Conservation (phyloP, 2,329 filamentous ascomycete species). For the Dryadomyces sulphureus region DNA sequence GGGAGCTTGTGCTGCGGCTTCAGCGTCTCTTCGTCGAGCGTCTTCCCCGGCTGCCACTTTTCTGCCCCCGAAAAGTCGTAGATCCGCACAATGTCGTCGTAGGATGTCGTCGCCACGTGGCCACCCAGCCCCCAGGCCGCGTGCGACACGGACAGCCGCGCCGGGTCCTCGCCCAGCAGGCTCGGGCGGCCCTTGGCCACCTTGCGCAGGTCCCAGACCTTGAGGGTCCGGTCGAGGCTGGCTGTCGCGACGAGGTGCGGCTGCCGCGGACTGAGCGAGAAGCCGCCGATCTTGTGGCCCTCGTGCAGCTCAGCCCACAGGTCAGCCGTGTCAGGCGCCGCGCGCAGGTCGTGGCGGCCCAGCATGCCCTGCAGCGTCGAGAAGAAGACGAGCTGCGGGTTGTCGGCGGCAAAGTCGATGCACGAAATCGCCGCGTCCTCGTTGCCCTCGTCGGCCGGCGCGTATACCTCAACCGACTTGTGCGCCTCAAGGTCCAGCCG, state of each 20-base stretch:
- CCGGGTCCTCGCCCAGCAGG: slow-evolving; percentile 68
- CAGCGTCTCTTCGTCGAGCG: slow-evolving; percentile 46
- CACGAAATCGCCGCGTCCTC: slow-evolving; percentile 66
- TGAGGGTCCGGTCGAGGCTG: slow-evolving; percentile 75
- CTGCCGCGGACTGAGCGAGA: slow-evolving; percentile 65
- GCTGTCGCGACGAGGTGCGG: slow-evolving; percentile 80
- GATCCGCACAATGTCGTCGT: slow-evolving; percentile 91
- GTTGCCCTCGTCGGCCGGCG: slow-evolving; percentile 45
- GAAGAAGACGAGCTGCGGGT: slow-evolving; percentile 68
- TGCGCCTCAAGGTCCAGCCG: slow-evolving; percentile 73
- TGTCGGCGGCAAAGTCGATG: slow-evolving; percentile 58
- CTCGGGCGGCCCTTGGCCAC: slow-evolving; percentile 51
- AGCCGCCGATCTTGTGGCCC: slow-evolving; percentile 83
- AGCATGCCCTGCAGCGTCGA: slow-evolving; percentile 72
- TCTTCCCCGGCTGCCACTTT: slow-evolving; percentile 43
- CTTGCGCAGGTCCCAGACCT: slow-evolving; percentile 84
- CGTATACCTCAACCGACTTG: slow-evolving; percentile 67
- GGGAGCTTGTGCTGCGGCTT: slow-evolving; percentile 51
- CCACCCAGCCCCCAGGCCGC: slow-evolving; percentile 79
- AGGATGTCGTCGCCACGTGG: slow-evolving; percentile 79
- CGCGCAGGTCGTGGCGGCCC: slow-evolving; percentile 66
- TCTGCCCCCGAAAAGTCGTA: slow-evolving; percentile 56
- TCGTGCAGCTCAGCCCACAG: slow-evolving; percentile 60
- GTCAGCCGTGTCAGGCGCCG: slow-evolving; percentile 39
- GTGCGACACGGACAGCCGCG: slow-evolving; percentile 75